Conservation (phyloP, 2,329 filamentous ascomycete species). For the Bipolaris sorokiniana region DNA sequence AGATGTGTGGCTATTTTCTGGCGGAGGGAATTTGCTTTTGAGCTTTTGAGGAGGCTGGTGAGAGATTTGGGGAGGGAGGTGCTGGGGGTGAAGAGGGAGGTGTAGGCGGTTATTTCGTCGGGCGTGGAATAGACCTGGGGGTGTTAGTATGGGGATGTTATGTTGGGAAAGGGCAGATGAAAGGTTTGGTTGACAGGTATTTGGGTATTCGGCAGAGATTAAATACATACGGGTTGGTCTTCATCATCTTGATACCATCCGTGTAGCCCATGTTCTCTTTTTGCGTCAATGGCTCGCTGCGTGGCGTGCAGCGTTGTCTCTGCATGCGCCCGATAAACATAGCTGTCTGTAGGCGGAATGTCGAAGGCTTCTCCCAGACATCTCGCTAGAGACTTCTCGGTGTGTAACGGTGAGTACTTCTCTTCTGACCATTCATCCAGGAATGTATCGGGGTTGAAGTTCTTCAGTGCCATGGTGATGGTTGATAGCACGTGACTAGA, state of each 20-base stretch:
- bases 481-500: neutral
- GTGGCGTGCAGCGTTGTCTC: constrained; percentile 58
- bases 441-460: constrained; percentile 56
- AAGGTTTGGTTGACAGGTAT: neutral
- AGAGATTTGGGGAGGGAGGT: constrained; percentile 67
- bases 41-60: constrained; percentile 68
- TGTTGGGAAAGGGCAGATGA: neutral
- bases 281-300: constrained; percentile 57
- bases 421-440: constrained; percentile 53
- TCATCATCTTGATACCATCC: constrained; percentile 58
- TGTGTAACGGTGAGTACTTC: constrained; percentile 34
- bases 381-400: constrained; percentile 46
- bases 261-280: constrained; percentile 56
- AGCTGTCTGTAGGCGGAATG: constrained; percentile 54
- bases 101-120: constrained; percentile 70
- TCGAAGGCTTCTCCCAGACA: constrained; percentile 57
- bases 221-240: constrained; percentile 41
- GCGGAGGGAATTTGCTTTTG: constrained; percentile 68
- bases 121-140: constrained; percentile 26
- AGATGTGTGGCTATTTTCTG: constrained; percentile 64
- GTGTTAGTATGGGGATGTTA: neutral
- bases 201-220: neutral
- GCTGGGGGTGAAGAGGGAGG: constrained; percentile 63
- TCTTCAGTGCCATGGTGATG: constrained; percentile 30
- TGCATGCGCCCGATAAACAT: constrained; percentile 59